Evolutionary conservation across 2,329 filamentous ascomycete species (phyloP), one percentile per base, ranked within the genome.

Genomic region (Meredithiella fracta): DNA sequence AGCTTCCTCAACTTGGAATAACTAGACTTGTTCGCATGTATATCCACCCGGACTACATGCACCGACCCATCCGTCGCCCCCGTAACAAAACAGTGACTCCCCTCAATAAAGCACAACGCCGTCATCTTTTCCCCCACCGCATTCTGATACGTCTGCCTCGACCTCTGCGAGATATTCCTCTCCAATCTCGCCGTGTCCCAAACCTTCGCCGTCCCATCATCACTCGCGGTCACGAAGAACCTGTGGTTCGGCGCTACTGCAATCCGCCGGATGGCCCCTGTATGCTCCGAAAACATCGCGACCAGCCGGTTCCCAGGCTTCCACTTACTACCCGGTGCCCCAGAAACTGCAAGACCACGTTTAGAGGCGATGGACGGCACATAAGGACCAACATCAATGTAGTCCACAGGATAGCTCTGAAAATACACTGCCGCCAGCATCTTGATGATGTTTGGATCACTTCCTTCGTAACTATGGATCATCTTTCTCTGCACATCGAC

Each of bases 171-270:
- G 52, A 97, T 80, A 65, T 96, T 97, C 47, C 89, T 84, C 68
- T 98, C 92, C 5, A 98, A 75, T 23, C 92, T 79, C 25, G 82
- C 82, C 25, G 88, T 85, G 68, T 98, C 92, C 92, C 92, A 98
- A 3, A 98, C 77, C 64, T 87, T 94, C 57, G 96, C 86, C 5
- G 79, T 81, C 2, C 92, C 87, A 67, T 98, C 92, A 63, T 95
- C 87, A 8, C 90, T 91, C 5, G 83, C 91, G 0, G 92, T 97
- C 57, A 96, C 77, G 67, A 98, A 98, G 70, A 98, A 98, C 3
- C 83, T 72, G 66, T 98, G 91, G 64, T 98, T 92, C 0, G 91
- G 88, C 1, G 92, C 83, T 6, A 88, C 79, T 1, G 85, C 74
- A 9, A 97, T 79, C 8, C 90, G 80, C 64, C 85, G 95, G 60